A percentile compares a stretch with the other conserved stretches of the same genome.
phyloP scores from a whole-genome alignment of 2,329 filamentous ascomycete species.

The Colletotrichum karsti region DNA sequence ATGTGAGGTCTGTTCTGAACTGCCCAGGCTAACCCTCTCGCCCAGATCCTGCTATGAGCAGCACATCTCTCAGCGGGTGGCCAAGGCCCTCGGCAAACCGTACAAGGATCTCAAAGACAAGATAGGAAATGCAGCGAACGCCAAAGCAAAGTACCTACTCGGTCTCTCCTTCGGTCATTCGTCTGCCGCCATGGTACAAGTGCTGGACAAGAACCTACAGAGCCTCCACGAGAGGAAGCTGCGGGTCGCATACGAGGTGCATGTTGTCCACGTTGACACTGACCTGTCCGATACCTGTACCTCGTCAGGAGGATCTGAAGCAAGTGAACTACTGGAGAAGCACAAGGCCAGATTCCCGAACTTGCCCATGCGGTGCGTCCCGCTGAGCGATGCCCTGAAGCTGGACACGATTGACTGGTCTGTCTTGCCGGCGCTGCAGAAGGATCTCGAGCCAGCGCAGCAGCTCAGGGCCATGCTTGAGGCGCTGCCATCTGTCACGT shows the following conservation, averaged over 20 bases:
- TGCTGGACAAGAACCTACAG: slow-evolving; percentile 75
- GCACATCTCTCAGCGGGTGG: slow-evolving; percentile 81
- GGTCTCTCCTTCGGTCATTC: slow-evolving; percentile 86
- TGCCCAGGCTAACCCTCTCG: background rate
- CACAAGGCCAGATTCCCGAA: slow-evolving; percentile 71
- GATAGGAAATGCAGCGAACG: slow-evolving; percentile 25
- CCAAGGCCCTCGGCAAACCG: slow-evolving; percentile 72
- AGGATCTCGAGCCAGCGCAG: slow-evolving; percentile 39
- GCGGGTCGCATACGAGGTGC: slow-evolving; percentile 73
- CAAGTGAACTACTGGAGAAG: slow-evolving; percentile 57
- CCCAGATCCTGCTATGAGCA: slow-evolving; percentile 74
- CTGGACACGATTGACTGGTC: slow-evolving; percentile 63
- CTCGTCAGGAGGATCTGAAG: slow-evolving; percentile 31
- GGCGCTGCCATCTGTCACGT: slow-evolving; percentile 76
- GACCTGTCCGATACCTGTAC: slow-evolving; percentile 36
- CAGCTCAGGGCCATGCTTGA: slow-evolving; percentile 65
- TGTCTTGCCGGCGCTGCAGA: slow-evolving; percentile 44
- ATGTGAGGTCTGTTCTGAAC: too few relatives aligned
- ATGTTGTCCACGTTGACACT: slow-evolving; percentile 64
- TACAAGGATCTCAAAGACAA: slow-evolving; percentile 53
- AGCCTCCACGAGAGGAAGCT: slow-evolving; percentile 72
- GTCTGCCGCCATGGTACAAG: slow-evolving; percentile 79
- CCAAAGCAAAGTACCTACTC: slow-evolving; percentile 68
- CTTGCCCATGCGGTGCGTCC: slow-evolving; percentile 69
- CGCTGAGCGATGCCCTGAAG: slow-evolving; percentile 70